Percentiles rank a stretch among this genome's conserved stretches.
phyloP scores from a whole-genome alignment of 2,329 filamentous ascomycete genomes.

The Penicillium thymicola region DNA sequence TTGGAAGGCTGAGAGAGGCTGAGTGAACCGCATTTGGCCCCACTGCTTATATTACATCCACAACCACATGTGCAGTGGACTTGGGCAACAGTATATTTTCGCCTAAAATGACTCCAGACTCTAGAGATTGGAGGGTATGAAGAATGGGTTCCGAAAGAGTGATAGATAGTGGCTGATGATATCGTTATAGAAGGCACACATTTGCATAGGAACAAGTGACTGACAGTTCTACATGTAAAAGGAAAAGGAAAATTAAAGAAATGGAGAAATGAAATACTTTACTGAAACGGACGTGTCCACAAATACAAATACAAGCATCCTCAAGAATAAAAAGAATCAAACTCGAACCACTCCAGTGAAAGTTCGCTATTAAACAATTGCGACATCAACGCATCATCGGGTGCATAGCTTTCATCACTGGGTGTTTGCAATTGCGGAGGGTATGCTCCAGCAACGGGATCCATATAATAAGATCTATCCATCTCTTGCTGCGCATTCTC shows the following conservation, averaged over 20 bases:
- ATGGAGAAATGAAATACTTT: background rate
- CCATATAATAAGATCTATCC: background rate
- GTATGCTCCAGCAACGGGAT: background rate
- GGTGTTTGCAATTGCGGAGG: background rate
- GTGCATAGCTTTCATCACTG: background rate
- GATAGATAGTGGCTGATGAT: too few species aligned
- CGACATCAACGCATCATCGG: constrained; percentile 22
- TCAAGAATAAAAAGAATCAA: background rate
- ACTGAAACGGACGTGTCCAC: background rate
- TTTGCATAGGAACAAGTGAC: background rate
- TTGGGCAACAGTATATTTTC: background rate
- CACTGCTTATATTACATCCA: background rate
- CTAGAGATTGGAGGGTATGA: background rate
- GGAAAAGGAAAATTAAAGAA: background rate
- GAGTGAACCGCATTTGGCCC: background rate
- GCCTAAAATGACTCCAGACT: background rate
- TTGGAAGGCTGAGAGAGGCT: background rate
- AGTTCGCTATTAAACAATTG: constrained; percentile 23
- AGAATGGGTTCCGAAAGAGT: too few species aligned
- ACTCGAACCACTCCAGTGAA: constrained; percentile 19
- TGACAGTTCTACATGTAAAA: background rate
- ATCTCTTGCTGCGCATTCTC: background rate
- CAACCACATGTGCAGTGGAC: background rate
- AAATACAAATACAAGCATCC: background rate
- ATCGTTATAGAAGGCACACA: background rate